Base-by-base conservation (phyloP, 1,284 basidiomycete genomes). In the Boletus subluridellus region DNA sequence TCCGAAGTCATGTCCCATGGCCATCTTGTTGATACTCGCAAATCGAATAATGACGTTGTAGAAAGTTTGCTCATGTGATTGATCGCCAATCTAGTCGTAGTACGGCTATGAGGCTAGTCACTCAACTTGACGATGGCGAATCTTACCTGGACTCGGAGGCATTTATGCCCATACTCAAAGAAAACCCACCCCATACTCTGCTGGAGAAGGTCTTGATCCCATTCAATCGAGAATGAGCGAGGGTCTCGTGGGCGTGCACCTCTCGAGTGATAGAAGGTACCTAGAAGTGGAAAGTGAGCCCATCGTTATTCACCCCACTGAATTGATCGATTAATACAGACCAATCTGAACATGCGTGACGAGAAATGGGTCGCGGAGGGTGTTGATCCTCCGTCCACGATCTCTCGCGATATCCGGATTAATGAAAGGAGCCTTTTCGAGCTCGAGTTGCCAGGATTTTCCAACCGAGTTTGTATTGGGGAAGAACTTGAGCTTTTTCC, bases 151-250 rank as follows among this genome's bases (percentile, higher is more conserved):
- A 88, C 78, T 14, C 83, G 79, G 42, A 90, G 79, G 28, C 82
- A 66, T 71, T 86, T 87, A 63, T 86, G 81, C 32, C 83, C 81
- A 62, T 88, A 89, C 52, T 87, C 80, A 54, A 89, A 83, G 55
- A 74, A 72, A 24, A 90, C 69, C 70, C 80, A 78, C 1, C 80
- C 86, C 56, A 78, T 76, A 39, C 80, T 78, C 56, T 75, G 69
- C 21, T 73, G 56, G 10, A 66, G 65, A 63, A 79, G 78, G 60
- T 81, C 70, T 49, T 73, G 66, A 51, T 80, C 76, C 81, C 82
- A 89, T 73, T 90, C 89, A 8, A 82, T 75, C 0, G 86, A 89
- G 67, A 86, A 90, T 7, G 78, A 75, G 6, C 86, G 80, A 24
- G 79, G 74, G 14, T 66, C 66, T 32, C 71, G 73, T 26, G 70